These are phyloP conservation scores for Pestalotiopsis sp. DNA, from an alignment of 2,329 filamentous ascomycete genomes.

Conservation along the genomic window DNA sequence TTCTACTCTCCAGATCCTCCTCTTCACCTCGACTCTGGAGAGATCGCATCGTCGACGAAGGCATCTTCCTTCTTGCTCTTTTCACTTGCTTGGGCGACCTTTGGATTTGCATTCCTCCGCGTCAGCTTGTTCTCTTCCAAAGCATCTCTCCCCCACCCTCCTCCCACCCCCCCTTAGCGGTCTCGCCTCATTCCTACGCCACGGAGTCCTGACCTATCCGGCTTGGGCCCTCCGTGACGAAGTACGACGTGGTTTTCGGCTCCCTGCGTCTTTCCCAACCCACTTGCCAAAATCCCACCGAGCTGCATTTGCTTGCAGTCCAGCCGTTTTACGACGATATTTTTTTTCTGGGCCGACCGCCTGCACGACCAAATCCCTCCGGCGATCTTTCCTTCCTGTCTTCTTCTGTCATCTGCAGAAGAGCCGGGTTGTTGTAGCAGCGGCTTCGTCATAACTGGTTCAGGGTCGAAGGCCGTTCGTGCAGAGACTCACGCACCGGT, in stretches of 20 bases:
- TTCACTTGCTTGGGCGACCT: neutral
- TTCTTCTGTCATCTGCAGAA: neutral
- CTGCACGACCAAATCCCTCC: neutral
- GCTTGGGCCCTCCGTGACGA: constrained; percentile 12
- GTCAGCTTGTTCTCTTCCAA: neutral
- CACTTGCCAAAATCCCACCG: neutral
- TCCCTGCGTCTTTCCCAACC: constrained; percentile 13
- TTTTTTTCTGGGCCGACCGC: neutral
- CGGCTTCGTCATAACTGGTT: neutral
- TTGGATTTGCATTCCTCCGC: neutral
- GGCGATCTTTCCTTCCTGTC: constrained; percentile 3
- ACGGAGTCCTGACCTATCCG: constrained; percentile 8
- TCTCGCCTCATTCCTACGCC: neutral
- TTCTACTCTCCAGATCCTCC: constrained; percentile 1
- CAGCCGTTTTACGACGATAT: neutral
- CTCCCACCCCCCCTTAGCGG: neutral
- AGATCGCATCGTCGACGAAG: constrained; percentile 1
- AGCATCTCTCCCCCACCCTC: neutral
- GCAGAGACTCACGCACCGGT: neutral
- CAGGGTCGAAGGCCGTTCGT: neutral
- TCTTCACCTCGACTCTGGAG: constrained; percentile 4
- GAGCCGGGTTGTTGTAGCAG: neutral
- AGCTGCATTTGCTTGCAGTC: constrained; percentile 1
- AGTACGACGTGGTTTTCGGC: constrained; percentile 11
- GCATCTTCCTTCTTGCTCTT: neutral